Evolutionary conservation across 2,329 filamentous ascomycete genomes (phyloP), one percentile per base, ranked within the genome.

Genomic region (Penicillium capsulatum): DNA sequence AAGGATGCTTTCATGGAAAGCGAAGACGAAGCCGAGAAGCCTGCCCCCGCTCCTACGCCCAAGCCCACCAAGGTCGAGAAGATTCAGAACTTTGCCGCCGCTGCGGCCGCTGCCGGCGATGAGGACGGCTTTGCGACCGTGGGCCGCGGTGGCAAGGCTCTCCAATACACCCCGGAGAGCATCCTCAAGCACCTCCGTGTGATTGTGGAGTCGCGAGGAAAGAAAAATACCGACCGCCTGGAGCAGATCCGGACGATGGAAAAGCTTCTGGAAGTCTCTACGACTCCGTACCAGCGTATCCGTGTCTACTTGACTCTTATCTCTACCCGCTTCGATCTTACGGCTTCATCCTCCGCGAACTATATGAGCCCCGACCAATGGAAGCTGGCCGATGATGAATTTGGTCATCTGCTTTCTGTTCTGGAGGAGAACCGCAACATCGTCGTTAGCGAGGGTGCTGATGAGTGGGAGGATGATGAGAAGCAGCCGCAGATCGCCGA

Each of bases 401-500:
- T 97, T 47, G 78, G 79, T 10, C 76, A 76, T 33, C 78, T 98
- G 19, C 76, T 98, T 28, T 73, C 81, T 45, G 81, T 89, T 13
- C 81, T 98, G 28, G 87, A 94, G 65, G 69, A 77, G 45, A 87
- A 87, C 70, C 75, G 76, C 45, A 81, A 92, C 50, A 85, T 91
- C 62, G 75, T 97, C 36, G 87, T 98, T 33, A 75, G 92, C 16
- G 92, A 98, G 71, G 83, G 80, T 53, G 92, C 88, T 15, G 92
- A 98, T 64, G 92, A 98, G 69, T 97, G 92, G 92, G 92, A 98
- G 55, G 92, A 98, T 59, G 94, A 98, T 54, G 94, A 98, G 58
- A 97, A 96, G 75, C 78, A 82, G 28, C 92, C 92, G 10, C 75
- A 76, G 20, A 74, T 91, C 53, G 79, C 78, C 41, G 67, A 76